Evolutionary conservation across 495 filamentous ascomycete genomes (phyloP).

Genomic region (Penicillium desertorum): DNA sequence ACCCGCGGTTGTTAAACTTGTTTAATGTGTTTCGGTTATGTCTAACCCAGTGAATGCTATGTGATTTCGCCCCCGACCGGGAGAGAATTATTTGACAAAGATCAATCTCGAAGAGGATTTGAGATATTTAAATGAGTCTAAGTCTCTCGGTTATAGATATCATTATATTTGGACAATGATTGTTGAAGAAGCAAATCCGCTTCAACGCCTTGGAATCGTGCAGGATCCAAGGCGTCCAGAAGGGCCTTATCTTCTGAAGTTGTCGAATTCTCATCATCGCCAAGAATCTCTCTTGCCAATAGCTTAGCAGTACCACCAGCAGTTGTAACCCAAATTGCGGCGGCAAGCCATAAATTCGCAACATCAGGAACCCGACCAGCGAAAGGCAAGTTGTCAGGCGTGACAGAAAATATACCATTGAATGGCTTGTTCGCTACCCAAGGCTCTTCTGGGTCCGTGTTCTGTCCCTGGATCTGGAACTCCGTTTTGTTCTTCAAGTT

Average conservation of each 20-base stretch:
- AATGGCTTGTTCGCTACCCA: conserved; percentile 24
- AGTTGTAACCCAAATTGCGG: conserved; percentile 40
- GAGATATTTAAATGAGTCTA: neutral
- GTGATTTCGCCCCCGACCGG: too few relatives aligned
- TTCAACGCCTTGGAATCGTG: conserved; percentile 32
- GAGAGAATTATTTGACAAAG: too few relatives aligned
- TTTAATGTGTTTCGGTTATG: too few relatives aligned
- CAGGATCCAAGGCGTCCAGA: conserved; percentile 28
- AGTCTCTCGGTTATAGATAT: conserved; percentile 31
- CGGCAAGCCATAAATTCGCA: conserved; percentile 31
- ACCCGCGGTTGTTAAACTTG: too few relatives aligned
- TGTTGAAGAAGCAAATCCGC: conserved; percentile 19
- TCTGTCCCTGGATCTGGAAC: conserved; percentile 14
- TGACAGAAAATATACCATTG: conserved; percentile 41
- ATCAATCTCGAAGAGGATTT: neutral
- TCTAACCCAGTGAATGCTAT: too few relatives aligned
- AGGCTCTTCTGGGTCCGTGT: neutral
- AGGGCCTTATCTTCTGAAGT: conserved; percentile 19
- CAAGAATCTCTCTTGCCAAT: conserved; percentile 25
- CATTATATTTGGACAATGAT: conserved; percentile 34
- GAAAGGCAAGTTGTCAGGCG: conserved; percentile 39
- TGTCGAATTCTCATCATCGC: conserved; percentile 1
- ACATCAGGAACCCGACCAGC: conserved; percentile 27
- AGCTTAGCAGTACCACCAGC: conserved; percentile 37
- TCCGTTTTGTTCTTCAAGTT: conserved; percentile 16